Evolutionary conservation across 2,329 filamentous ascomycete genomes (phyloP).

Genomic region (Alternaria longipes): DNA sequence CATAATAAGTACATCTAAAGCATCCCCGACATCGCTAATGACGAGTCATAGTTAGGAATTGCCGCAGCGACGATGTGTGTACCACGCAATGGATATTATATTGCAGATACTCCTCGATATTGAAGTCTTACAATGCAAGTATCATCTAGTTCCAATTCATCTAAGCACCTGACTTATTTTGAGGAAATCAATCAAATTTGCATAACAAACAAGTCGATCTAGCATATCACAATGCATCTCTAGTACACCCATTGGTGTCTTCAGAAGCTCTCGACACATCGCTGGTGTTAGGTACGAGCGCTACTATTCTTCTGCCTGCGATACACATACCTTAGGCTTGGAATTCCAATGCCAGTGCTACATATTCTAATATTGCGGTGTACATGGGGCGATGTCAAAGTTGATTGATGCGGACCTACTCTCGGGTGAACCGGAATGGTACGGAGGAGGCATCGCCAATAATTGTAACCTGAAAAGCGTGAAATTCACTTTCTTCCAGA

Average conservation of each 20-base stretch:
- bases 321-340: slow-evolving; percentile 25
- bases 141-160: not conserved
- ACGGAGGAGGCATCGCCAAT: not conserved
- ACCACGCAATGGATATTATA: not conserved
- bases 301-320: not conserved
- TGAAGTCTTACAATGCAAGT: not conserved
- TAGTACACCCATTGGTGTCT: not conserved
- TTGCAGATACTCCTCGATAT: not conserved
- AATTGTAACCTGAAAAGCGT: not conserved
- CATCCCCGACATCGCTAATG: not conserved
- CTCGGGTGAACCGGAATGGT: not conserved
- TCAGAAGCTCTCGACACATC: not conserved
- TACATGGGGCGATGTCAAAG: not conserved
- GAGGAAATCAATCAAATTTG: not conserved
- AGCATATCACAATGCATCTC: no score
- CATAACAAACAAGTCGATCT: no score
- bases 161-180: not conserved
- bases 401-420: not conserved
- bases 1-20: not conserved
- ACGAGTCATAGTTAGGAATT: not conserved
- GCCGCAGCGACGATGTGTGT: not conserved
- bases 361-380: slow-evolving; percentile 23
- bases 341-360: slow-evolving; percentile 19
- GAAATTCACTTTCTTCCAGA: no score
- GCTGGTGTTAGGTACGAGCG: not conserved